Evolutionary conservation across 2,329 filamentous ascomycete genomes (phyloP), one percentile per base, ranked within the genome.

Genomic region (Ascosphaera aggregata): DNA sequence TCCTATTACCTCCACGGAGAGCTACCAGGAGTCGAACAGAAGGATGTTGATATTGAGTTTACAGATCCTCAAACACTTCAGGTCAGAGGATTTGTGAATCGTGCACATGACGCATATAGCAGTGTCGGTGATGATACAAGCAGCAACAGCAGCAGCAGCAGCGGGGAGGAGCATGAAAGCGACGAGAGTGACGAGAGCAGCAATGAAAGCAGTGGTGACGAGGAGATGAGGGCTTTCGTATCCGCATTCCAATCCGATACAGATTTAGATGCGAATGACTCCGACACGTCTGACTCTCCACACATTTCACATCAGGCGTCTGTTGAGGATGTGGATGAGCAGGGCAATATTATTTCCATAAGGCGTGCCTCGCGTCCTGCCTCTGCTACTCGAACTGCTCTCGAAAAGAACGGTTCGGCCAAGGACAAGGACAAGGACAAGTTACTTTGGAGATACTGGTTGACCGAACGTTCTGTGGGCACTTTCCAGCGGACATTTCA

Each of bases 401-500:
- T 8, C 30, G 55, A 54, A 44, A 46, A 51, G 52, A 16, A 41
- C 45, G 24, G 40, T 17, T 24, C 36, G 31, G 18, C 40, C 16
- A 46, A 46, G 17, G 40, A 43, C n/a, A 40, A 45, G 9, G 39
- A 42, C 30, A 45, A 49, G 19, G 47, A 51, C 16, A 45, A 54
- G n/a, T 34, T 24, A 7, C 24, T 39, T n/a, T 19, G 38, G 38
- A 47, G 62, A 47, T 72, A 67, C 54, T 72, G 67, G 67, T 58
- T 68, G 35, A 63, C 59, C 37, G 69, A 73, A 51, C 66, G 69
- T 44, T 64, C 61, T 1, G 54, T 69, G 24, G 69, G 69, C 40
- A 60, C 66, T 30, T 73, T 73, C 54, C 61, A 67, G 41, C 61
- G 69, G 40, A 58, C 56, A 4, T 73, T 73, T 51, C 60, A 54